Evolutionary conservation across 1,139 yeast species (phyloP).

Genomic region (Chernovozyma sophiae-reginae): DNA sequence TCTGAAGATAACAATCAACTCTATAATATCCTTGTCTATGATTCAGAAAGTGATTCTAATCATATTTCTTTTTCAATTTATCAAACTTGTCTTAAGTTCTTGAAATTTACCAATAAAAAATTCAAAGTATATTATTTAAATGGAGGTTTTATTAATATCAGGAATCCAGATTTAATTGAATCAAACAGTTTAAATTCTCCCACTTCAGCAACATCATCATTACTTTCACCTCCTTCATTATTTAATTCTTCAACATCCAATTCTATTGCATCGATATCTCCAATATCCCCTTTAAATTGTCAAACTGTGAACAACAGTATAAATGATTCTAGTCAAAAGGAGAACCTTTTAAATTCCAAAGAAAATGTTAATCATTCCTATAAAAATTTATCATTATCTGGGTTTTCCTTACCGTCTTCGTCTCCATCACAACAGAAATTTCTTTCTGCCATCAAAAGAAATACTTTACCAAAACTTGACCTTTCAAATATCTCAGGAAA

Average conservation of each 20-base stretch:
- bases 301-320: not conserved
- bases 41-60: constrained; percentile 25
- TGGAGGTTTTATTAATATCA: constrained; percentile 28
- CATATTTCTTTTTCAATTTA: constrained; percentile 34
- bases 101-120: constrained; percentile 15
- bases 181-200: constrained; percentile 1
- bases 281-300: constrained; percentile 5
- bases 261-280: constrained; percentile 16
- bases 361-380: not conserved
- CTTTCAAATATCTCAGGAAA: constrained; percentile 6
- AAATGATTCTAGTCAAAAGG: not conserved
- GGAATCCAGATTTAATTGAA: not conserved
- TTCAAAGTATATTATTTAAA: constrained; percentile 31
- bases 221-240: constrained; percentile 6
- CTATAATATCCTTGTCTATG: constrained; percentile 49
- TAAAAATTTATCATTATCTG: constrained; percentile 17
- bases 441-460: constrained; percentile 29
- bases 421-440: constrained; percentile 29
- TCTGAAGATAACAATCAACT: constrained; percentile 13
- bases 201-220: constrained; percentile 2
- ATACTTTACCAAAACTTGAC: constrained; percentile 17
- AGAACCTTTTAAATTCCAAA: not conserved
- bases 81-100: constrained; percentile 42
- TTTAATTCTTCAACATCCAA: constrained; percentile 7
- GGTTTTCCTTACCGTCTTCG: constrained; percentile 35